Evolutionary conservation across 2,329 filamentous ascomycete species (phyloP), one percentile per base, ranked within the genome.

Genomic region (Acarospora socialis): DNA sequence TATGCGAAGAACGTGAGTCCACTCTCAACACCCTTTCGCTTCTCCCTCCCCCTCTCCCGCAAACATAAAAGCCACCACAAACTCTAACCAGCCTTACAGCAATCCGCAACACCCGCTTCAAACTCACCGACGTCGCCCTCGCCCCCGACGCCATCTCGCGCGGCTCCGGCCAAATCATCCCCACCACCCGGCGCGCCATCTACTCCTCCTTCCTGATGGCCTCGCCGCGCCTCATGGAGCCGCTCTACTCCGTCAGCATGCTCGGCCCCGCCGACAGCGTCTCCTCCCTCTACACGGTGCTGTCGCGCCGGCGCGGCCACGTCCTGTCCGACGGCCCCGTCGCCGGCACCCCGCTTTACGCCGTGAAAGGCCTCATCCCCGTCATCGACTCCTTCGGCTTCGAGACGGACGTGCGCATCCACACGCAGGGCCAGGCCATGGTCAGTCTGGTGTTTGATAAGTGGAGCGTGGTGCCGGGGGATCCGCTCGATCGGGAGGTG

Each of bases 351-450:
- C 90, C 87, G 4, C 68, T 98, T 7, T 95, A 94, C 58, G 78
- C 81, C 14, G 86, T 94, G 32, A 81, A 77, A 47, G 90, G 90
- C 3, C 66, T 95, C 30, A 75, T 98, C 34, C 90, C 90, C 7
- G 90, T 95, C 37, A 93, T 98, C 51, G 90, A 98, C 61, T 84
- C 77, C 18, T 98, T 98, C 50, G 90, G 90, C 13, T 95, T 98
- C 56, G 90, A 98, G 63, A 95, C 90, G 9, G 90, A 98, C 60
- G 66, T 98, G 36, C 70, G 90, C 40, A 95, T 95, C 50, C 86
- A 93, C 57, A 94, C 87, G 0, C 82, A 94, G 61, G 87, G 90
- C 32, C 78, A 84, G 53, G 84, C 86, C 34, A 86, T 82, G 49
- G 75, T 95, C 32, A 84, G 77, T 46, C 68, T 98, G 21, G 83